Percentiles rank a stretch among this genome's conserved stretches.
These are phyloP conservation scores for Xylaria longipes DNA, from an alignment of 495 filamentous ascomycete genomes.

Conservation along the genomic window DNA sequence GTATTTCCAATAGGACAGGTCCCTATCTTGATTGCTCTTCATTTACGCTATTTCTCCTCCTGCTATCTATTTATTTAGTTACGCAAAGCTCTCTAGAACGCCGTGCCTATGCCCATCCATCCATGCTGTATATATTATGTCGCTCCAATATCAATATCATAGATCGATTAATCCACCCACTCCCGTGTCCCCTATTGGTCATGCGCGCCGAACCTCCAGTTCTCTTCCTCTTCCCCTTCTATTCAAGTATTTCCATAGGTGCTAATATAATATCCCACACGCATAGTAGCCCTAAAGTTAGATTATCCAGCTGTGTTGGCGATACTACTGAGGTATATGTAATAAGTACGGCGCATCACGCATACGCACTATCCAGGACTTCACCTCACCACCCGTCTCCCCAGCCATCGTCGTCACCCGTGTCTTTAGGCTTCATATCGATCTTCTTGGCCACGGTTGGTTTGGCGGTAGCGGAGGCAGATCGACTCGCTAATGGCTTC, in stretches of 20 bases:
- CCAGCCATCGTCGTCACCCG: slow-evolving; percentile 67
- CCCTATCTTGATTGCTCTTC: background rate
- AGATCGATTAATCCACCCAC: background rate
- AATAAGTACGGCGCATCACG: background rate
- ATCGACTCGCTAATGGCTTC: slow-evolving; percentile 37
- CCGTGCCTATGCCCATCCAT: slow-evolving; percentile 9
- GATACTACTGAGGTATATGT: background rate
- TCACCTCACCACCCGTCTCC: slow-evolving; percentile 67
- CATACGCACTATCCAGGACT: background rate
- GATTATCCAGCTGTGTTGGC: background rate
- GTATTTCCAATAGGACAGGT: background rate
- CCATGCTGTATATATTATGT: slow-evolving; percentile 4
- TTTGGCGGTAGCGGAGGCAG: slow-evolving; percentile 39
- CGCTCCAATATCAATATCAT: slow-evolving; percentile 14
- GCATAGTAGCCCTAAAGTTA: background rate
- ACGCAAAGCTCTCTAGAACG: slow-evolving; percentile 10
- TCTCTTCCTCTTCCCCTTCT: background rate
- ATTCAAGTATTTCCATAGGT: background rate
- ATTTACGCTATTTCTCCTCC: background rate
- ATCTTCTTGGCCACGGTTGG: slow-evolving; percentile 51
- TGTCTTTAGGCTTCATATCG: slow-evolving; percentile 62
- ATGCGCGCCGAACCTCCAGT: background rate
- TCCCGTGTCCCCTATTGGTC: background rate
- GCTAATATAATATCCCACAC: background rate
- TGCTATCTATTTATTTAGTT: background rate